Conservation (phyloP, 257 asterid species). For the Apocynum venetum region DNA sequence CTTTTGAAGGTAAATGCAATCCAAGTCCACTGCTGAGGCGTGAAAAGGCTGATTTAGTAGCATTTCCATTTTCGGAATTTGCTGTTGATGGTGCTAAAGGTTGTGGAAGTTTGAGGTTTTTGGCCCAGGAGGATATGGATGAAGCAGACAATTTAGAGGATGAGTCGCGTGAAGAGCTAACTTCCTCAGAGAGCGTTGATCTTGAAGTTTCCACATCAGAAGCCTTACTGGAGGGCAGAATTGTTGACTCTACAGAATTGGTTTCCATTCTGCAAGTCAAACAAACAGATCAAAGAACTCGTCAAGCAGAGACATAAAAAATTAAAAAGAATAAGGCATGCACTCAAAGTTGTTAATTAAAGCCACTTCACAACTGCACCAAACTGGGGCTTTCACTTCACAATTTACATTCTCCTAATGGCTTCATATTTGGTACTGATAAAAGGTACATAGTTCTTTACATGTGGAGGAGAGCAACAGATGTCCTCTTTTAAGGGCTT, state of each 20-base stretch:
- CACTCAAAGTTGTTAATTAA: neutral
- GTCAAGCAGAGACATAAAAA: conserved; percentile 14
- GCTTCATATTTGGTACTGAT: neutral
- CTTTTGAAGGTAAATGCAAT: conserved; percentile 45
- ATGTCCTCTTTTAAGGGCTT: neutral
- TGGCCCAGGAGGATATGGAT: conserved; percentile 66
- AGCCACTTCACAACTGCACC: neutral
- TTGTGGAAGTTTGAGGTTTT: conserved; percentile 55
- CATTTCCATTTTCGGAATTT: conserved; percentile 37
- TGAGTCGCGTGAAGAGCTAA: conserved; percentile 35
- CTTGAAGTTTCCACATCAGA: conserved; percentile 41
- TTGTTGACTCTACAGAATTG: conserved; percentile 40
- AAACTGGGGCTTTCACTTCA: neutral
- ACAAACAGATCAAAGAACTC: neutral
- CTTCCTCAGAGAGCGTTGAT: conserved; percentile 33
- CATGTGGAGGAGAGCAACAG: neutral
- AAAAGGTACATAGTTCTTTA: neutral
- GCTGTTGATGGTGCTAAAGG: conserved; percentile 29
- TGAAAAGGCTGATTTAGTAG: conserved; percentile 57
- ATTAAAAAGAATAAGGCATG: neutral
- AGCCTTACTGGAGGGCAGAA: conserved; percentile 33
- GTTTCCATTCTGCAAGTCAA: conserved; percentile 58
- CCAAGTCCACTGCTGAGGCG: conserved; percentile 88
- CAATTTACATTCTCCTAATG: neutral
- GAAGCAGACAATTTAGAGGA: conserved; percentile 50